Evolutionary conservation across 768 basidiomycete genomes (phyloP).

Genomic region (Rhizopogon vesiculosus): DNA sequence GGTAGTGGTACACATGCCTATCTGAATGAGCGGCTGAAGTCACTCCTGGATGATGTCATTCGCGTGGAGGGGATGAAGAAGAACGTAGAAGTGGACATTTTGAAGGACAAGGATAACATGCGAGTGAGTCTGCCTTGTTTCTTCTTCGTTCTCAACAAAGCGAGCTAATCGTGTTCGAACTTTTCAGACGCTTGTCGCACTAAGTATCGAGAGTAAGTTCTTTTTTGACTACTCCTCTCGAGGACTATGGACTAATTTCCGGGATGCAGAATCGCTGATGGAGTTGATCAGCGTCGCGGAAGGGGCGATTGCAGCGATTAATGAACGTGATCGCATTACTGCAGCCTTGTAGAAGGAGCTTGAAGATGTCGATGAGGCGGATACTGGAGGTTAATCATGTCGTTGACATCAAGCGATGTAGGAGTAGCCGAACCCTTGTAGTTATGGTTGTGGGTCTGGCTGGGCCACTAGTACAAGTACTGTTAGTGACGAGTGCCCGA

Average conservation of each 20-base stretch:
- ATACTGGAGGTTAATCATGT: background rate
- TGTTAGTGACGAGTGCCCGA: no score
- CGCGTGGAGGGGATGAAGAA: conserved; percentile 27
- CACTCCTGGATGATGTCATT: conserved; percentile 38
- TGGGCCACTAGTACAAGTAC: no score
- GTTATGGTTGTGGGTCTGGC: no score
- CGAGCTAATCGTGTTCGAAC: background rate
- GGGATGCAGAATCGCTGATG: conserved; percentile 25
- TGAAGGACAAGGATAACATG: conserved; percentile 37
- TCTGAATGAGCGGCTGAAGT: conserved; percentile 20
- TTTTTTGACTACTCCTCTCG: background rate
- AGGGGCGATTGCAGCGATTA: conserved; percentile 23
- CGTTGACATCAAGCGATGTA: background rate
- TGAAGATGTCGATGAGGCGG: background rate
- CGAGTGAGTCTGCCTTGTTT: conserved; percentile 27
- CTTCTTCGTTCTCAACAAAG: background rate
- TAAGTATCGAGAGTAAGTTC: conserved; percentile 43
- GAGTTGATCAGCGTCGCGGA: conserved; percentile 31
- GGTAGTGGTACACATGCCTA: conserved; percentile 4
- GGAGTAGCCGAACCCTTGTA: no score
- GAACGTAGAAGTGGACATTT: conserved; percentile 32
- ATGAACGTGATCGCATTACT: conserved; percentile 24
- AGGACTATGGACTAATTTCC: background rate
- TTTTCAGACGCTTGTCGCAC: conserved; percentile 35
- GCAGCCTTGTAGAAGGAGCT: conserved; percentile 5